Percentiles rank a stretch among this genome's conserved stretches.
phyloP scores from a whole-genome alignment of 2,329 filamentous ascomycete genomes.

The Colletotrichum tabaci region DNA sequence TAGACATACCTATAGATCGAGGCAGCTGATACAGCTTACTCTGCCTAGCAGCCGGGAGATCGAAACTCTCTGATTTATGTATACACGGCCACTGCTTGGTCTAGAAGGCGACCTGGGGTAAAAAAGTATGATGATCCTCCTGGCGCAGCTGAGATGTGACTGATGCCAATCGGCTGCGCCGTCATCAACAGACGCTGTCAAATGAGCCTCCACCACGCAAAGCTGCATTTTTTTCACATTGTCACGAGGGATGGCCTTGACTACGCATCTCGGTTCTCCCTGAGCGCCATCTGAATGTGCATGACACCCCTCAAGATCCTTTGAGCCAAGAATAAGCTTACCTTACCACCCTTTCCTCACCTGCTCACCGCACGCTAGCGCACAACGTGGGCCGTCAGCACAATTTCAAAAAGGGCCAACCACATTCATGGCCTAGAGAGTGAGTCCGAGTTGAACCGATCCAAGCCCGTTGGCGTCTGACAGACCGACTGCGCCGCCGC shows the following conservation, averaged over 20 bases:
- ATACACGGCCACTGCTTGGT: neutral
- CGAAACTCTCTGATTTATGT: no score
- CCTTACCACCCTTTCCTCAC: constrained; percentile 17
- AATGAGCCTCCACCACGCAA: neutral
- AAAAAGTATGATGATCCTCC: neutral
- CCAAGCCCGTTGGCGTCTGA: constrained; percentile 22
- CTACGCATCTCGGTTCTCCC: no score
- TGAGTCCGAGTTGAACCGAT: neutral
- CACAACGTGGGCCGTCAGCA: constrained; percentile 12
- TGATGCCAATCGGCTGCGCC: neutral
- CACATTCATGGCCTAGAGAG: neutral
- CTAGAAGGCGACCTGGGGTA: no score
- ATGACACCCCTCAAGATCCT: neutral
- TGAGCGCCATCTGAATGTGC: constrained; percentile 6
- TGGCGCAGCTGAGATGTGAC: neutral
- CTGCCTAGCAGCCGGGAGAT: no score
- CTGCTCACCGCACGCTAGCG: neutral
- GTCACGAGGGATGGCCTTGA: no score
- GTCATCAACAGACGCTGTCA: neutral
- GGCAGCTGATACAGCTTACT: neutral
- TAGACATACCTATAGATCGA: neutral
- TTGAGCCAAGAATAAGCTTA: constrained; percentile 35
- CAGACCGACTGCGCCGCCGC: constrained; percentile 33
- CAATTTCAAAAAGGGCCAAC: neutral
- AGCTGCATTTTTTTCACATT: neutral